Evolutionary conservation across 73 alveolate species (phyloP).

Genomic region (Breviolum minutum): DNA sequence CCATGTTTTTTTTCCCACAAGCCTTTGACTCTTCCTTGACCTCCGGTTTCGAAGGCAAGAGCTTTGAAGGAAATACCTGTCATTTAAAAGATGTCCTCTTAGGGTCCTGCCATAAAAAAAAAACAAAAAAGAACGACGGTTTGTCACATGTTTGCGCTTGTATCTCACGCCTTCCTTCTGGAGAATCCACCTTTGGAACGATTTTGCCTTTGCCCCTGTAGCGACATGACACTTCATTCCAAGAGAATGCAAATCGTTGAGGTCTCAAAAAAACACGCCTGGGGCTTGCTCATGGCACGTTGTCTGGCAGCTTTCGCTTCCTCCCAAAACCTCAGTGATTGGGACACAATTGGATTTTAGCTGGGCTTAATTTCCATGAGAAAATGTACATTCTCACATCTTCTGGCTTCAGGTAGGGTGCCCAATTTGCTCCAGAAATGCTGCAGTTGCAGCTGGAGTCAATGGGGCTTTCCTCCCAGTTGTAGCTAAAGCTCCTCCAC

Average conservation of each 20-base stretch:
- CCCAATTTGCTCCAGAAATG: slow-evolving; percentile 65
- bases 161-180: background rate
- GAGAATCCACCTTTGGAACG: background rate
- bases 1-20: background rate
- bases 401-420: background rate
- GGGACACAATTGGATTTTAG: background rate
- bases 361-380: no score
- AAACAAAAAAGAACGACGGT: no score
- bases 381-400: background rate
- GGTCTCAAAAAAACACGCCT: background rate
- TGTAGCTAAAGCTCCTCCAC: background rate
- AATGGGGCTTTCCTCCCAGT: background rate
- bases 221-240: no score
- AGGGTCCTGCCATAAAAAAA: background rate
- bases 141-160: background rate
- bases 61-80: background rate
- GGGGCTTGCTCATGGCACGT: background rate
- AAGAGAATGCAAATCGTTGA: no score
- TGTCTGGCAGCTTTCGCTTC: slow-evolving; percentile 24
- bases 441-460: slow-evolving; percentile 3
- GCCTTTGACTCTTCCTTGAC: slow-evolving; percentile 27
- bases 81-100: background rate
- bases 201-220: background rate
- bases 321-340: slow-evolving; percentile 52
- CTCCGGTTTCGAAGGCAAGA: background rate